Base-by-base conservation (phyloP, 2,329 filamentous ascomycete species). In the Bipolaris zeicola region DNA sequence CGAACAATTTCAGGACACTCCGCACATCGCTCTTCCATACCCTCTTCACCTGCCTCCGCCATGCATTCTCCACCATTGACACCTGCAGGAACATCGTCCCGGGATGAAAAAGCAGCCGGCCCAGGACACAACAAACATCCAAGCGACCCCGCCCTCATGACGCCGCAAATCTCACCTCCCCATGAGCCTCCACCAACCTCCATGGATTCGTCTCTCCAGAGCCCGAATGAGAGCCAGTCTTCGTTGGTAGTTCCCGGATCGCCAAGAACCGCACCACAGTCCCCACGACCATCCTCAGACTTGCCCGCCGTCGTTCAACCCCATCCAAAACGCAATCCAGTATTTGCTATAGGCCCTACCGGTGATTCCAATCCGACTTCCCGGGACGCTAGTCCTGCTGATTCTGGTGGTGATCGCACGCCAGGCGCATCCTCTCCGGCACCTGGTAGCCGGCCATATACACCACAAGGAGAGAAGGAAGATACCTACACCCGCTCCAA, bases 61-160 rank as follows among this genome's bases (percentile, higher is more conserved):
- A 85, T 96, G 78, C 90, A 94, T 66, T 96, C 93, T 10, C 94
- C 94, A 63, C 92, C 92, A 39, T 83, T 98, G 50, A 97, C 93
- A 11, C 94, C 94, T 16, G 88, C 92, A 52, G 92, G 88, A 49
- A 94, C 91, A 41, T 80, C 82, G 62, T 85, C 84, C 50, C 80
- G 81, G 65, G 86, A 87, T 70, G 81, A 71, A 66, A 79, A 72
- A 64, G 48, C 68, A 31, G 56, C 42, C 67, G 68, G 68, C 63
- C 66, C 75, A 69, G 58, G 74, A 71, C 57, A 70, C 46, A 72
- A 64, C 51, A 75, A 69, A 60, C 77, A 73, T 26, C 69, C 74
- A 39, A 75, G 73, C 38, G 77, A 79, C 45, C 76, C 80, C 38
- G 77, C 81, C 58, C 82, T 86, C 53, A 82, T 85, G 73, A 85